Conservation (phyloP, 2,329 filamentous ascomycete genomes). For the Dryadomyces quercivorus region DNA sequence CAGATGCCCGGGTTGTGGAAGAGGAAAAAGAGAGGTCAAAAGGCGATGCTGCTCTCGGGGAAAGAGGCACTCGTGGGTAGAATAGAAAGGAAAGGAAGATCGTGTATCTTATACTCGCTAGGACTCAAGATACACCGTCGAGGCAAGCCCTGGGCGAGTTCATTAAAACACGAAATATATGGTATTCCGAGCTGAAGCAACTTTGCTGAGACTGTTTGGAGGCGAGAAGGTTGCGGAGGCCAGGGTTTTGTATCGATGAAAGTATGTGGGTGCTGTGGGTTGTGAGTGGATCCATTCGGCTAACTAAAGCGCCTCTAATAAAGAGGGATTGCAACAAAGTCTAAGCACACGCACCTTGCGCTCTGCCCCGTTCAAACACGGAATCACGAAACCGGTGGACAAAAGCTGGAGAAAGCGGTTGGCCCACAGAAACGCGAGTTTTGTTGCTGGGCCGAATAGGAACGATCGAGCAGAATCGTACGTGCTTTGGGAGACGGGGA, state of each 20-base stretch:
- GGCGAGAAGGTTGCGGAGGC: neutral
- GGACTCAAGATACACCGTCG: neutral
- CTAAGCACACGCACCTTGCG: constrained; percentile 9
- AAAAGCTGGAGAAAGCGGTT: constrained; percentile 1
- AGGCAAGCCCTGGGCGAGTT: neutral
- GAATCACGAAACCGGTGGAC: constrained; percentile 5
- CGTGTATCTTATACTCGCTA: neutral
- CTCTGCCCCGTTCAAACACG: constrained; percentile 4
- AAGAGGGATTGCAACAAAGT: constrained; percentile 2
- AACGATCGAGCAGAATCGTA: neutral
- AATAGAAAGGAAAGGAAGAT: too few relatives aligned
- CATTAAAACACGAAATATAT: neutral
- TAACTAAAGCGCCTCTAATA: constrained; percentile 3
- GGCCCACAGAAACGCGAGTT: constrained; percentile 1
- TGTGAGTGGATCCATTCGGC: constrained; percentile 6
- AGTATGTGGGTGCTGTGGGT: constrained; percentile 3
- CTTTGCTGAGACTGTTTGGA: neutral
- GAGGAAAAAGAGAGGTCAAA: neutral
- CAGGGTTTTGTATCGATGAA: constrained; percentile 6
- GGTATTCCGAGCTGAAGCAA: neutral
- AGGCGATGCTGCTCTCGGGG: neutral
- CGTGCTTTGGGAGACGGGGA: neutral
- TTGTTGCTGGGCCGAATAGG: neutral
- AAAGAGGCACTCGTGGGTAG: too few relatives aligned
- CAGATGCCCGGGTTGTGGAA: neutral